Evolutionary conservation across 352 stramenopile species (phyloP).

Genomic region (Globisporangium solare): DNA sequence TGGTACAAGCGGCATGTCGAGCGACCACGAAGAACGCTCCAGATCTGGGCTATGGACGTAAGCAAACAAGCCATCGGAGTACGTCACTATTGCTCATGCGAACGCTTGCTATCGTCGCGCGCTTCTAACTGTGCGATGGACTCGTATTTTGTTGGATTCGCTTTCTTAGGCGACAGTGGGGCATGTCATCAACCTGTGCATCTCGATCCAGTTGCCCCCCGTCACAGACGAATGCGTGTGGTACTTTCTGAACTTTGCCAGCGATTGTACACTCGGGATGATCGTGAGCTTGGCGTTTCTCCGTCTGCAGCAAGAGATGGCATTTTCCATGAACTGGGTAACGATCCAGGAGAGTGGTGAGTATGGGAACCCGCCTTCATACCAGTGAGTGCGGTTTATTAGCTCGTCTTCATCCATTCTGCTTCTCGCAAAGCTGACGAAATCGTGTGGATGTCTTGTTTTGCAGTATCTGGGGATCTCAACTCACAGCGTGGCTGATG

Average conservation of each 20-base stretch:
- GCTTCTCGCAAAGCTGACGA: not conserved
- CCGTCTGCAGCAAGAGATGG: constrained; percentile 68
- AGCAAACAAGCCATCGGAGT: constrained; percentile 79
- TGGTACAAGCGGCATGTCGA: constrained; percentile 87
- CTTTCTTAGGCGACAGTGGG: constrained; percentile 39
- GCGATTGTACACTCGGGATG: constrained; percentile 80
- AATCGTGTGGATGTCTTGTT: not conserved
- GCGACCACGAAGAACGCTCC: constrained; percentile 51
- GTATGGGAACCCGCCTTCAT: constrained; percentile 69
- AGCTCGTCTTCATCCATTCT: not conserved
- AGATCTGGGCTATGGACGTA: constrained; percentile 82
- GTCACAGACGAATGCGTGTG: constrained; percentile 82
- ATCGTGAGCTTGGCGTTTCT: constrained; percentile 68
- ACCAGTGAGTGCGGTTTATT: constrained; percentile 19
- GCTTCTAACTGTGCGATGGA: too few relatives aligned
- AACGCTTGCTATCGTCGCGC: not conserved
- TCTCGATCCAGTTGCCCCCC: constrained; percentile 63
- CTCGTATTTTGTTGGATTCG: not conserved
- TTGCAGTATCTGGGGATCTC: constrained; percentile 46
- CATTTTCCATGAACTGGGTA: constrained; percentile 65
- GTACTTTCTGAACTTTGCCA: constrained; percentile 86
- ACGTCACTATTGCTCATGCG: constrained; percentile 2
- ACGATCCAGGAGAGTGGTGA: constrained; percentile 74
- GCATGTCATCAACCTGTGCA: constrained; percentile 71
- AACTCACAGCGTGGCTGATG: constrained; percentile 54